A percentile compares a stretch with the other conserved stretches of the same genome.
Evolutionary conservation across 345 rosid species (phyloP).

Genomic region (Salix arbutifolia): DNA sequence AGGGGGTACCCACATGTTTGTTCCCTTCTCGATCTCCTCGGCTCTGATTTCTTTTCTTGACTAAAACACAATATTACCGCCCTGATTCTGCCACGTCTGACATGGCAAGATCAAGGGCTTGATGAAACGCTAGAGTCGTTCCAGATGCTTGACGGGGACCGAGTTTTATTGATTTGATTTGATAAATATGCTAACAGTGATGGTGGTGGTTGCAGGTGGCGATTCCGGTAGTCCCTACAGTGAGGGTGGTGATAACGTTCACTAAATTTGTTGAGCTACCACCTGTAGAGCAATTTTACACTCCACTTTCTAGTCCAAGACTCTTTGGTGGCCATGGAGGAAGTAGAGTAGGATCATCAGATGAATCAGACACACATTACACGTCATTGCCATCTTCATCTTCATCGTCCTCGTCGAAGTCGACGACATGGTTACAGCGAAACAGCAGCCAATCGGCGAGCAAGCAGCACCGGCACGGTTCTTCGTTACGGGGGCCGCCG

Average conservation of each 20-base stretch:
- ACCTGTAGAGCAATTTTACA: constrained; percentile 73
- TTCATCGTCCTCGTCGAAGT: constrained; percentile 5
- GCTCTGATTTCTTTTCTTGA: background rate
- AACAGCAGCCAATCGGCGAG: constrained; percentile 41
- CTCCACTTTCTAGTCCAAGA: constrained; percentile 88
- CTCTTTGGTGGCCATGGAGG: constrained; percentile 22
- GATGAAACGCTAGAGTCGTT: background rate
- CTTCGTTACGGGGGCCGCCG: background rate
- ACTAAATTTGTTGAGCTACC: constrained; percentile 84
- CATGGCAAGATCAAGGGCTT: background rate
- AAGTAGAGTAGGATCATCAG: constrained; percentile 21
- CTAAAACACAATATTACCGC: background rate
- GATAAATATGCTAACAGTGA: background rate
- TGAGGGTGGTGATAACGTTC: constrained; percentile 89
- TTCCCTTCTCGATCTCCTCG: background rate
- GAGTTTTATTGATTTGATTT: background rate
- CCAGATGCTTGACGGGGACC: background rate
- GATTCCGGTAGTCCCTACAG: constrained; percentile 96
- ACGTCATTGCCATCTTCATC: constrained; percentile 27
- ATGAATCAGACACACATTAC: constrained; percentile 36
- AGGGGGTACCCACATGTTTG: background rate
- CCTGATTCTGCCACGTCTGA: constrained; percentile 16
- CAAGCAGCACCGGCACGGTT: constrained; percentile 38
- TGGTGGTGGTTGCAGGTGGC: constrained; percentile 56
- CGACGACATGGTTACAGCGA: constrained; percentile 54